phyloP scores from a whole-genome alignment of 129 eudicot genomes.

The Centaurea solstitialis region DNA sequence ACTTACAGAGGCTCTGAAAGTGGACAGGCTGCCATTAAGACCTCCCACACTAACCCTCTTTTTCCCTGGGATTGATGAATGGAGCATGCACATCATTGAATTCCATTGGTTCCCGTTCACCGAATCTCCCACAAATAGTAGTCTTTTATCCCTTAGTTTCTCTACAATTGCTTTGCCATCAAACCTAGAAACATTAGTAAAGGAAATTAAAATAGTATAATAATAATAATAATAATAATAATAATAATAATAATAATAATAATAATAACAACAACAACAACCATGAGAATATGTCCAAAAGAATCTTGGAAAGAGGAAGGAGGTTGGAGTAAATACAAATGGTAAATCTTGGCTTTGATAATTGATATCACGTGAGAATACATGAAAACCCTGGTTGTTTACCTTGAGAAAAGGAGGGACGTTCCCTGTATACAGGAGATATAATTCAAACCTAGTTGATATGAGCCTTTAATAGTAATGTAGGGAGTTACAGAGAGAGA shows the following conservation, averaged over 20 bases:
- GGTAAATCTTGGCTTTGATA: too few relatives aligned
- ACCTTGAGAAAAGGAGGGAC: neutral
- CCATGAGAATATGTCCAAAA: too few relatives aligned
- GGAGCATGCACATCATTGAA: constrained; percentile 65
- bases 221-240: neutral
- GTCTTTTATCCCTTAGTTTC: constrained; percentile 57
- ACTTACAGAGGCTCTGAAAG: constrained; percentile 51
- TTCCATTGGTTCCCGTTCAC: constrained; percentile 70
- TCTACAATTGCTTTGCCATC: constrained; percentile 47
- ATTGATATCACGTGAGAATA: too few relatives aligned
- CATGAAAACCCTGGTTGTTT: too few relatives aligned
- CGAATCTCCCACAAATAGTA: constrained; percentile 74
- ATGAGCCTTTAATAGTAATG: too few relatives aligned
- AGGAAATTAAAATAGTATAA: neutral
- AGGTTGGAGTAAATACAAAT: too few relatives aligned
- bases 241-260: too few relatives aligned
- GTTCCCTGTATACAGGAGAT: constrained; percentile 44
- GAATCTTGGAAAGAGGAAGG: too few relatives aligned
- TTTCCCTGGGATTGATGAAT: constrained; percentile 35
- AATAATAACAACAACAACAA: too few relatives aligned
- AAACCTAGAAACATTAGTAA: constrained; percentile 37
- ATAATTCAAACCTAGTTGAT: constrained; percentile 2
- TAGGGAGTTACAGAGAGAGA: too few relatives aligned
- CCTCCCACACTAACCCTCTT: constrained; percentile 38
- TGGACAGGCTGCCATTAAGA: constrained; percentile 39